phyloP scores from a whole-genome alignment of 345 rosid species.

The Raphanus raphanistrum region DNA sequence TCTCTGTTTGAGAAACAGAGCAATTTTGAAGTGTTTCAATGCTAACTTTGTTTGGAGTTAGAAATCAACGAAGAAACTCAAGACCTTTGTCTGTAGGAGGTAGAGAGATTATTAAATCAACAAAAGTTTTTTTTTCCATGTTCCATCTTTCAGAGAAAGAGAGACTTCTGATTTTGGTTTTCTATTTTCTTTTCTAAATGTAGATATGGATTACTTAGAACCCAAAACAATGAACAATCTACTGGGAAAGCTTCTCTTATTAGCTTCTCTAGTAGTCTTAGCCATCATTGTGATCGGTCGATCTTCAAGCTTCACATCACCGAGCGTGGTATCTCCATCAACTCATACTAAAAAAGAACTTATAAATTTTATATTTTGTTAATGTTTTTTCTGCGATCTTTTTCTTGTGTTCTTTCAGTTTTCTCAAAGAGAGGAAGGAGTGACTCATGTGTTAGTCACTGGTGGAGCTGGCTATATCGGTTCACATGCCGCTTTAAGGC shows the following conservation, averaged over 20 bases:
- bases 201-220: slow-evolving; percentile 65
- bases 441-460: slow-evolving; percentile 85
- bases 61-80: slow-evolving; percentile 64
- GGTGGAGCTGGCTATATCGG: slow-evolving; percentile 99
- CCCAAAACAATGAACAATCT: slow-evolving; percentile 70
- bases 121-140: not conserved
- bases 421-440: slow-evolving; percentile 65
- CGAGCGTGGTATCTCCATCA: slow-evolving; percentile 58
- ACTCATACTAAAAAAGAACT: not conserved
- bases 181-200: not conserved
- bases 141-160: not conserved
- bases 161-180: not conserved
- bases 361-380: not conserved
- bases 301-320: slow-evolving; percentile 62
- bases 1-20: slow-evolving; percentile 13
- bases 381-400: not conserved
- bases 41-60: slow-evolving; percentile 63
- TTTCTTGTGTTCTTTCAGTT: slow-evolving; percentile 45
- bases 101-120: slow-evolving; percentile 18
- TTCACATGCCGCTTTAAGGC: slow-evolving; percentile 86
- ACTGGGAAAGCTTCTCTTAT: slow-evolving; percentile 71
- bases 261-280: slow-evolving; percentile 66
- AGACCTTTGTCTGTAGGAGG: slow-evolving; percentile 65
- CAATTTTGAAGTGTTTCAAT: slow-evolving; percentile 45
- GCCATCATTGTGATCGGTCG: slow-evolving; percentile 82